A percentile compares a stretch with the other conserved stretches of the same genome.
These are phyloP conservation scores for Xenosphaeropsis pyriputrescens DNA, from an alignment of 2,329 filamentous ascomycete species.

Conservation along the genomic window DNA sequence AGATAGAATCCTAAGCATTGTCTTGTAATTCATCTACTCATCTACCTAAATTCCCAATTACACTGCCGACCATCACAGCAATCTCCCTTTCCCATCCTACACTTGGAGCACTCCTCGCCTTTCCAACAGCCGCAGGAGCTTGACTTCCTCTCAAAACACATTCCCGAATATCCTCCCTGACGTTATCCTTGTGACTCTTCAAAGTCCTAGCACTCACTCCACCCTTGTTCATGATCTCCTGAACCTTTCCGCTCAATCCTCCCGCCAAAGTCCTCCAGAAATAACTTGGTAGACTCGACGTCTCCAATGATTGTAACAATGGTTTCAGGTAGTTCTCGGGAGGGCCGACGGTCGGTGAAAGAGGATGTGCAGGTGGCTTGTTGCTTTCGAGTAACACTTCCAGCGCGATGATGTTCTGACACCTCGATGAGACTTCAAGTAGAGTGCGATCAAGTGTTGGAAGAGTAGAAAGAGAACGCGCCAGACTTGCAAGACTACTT, in stretches of 20 bases:
- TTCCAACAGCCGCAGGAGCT: slow-evolving; percentile 45
- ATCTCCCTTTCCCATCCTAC: slow-evolving; percentile 75
- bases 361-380: slow-evolving; percentile 53
- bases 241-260: slow-evolving; percentile 59
- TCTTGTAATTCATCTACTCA: no score
- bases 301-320: slow-evolving; percentile 68
- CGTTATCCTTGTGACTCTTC: slow-evolving; percentile 55
- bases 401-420: slow-evolving; percentile 82
- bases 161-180: slow-evolving; percentile 66
- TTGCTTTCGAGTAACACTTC: slow-evolving; percentile 61
- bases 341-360: slow-evolving; percentile 27
- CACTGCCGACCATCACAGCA: slow-evolving; percentile 84
- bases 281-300: slow-evolving; percentile 71
- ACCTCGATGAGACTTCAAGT: slow-evolving; percentile 66
- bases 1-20: no score
- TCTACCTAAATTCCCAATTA: slow-evolving; percentile 31
- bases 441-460: slow-evolving; percentile 72
- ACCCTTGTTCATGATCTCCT: slow-evolving; percentile 71
- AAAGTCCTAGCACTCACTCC: slow-evolving; percentile 75
- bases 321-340: slow-evolving; percentile 49
- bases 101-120: slow-evolving; percentile 49
- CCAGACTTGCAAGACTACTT: slow-evolving; percentile 59
- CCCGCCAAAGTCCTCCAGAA: slow-evolving; percentile 88
- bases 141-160: slow-evolving; percentile 70
- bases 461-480: slow-evolving; percentile 63